Evolutionary conservation across 2,329 filamentous ascomycete species (phyloP), one percentile per base, ranked within the genome.

Genomic region (Fusarium napiforme): DNA sequence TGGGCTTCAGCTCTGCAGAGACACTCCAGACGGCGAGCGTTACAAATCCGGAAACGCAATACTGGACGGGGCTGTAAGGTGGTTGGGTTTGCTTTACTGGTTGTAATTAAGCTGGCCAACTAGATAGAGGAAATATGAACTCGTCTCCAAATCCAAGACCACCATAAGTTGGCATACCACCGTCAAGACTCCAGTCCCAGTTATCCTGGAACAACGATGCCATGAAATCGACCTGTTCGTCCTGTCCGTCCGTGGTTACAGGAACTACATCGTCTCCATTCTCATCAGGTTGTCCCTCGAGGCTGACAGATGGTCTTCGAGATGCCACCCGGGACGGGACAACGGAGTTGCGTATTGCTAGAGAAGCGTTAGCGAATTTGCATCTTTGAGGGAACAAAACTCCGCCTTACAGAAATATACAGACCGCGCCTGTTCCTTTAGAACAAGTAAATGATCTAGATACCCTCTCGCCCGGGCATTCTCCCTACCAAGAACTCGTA

Each of bases 101-200:
- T 12, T 12, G 30, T 32, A 32, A 12, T 18, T 16, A 37, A 37
- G 36, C 36, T 37, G 9, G 16, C 9, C 36, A 9, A 37, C 36
- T 9, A 9, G 36, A 9, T 16, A 43, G n/a, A 15, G 43, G 61
- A 26, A 67, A 67, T 3, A 43, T 34, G 14, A 42, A 50, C 21
- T 66, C 64, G 9, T 66, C 61, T 5, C 50, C 32, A 1, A 50
- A 59, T 7, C 61, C 64, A 7, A 66, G 30, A n/a, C 63, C 63
- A 2, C 63, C 34, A 7, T 65, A 66, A 0, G 42, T 66, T 1
- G 61, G 61, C 32, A 66, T 49, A 7, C 63, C 45, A 1, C 61
- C 50, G 2, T 67, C 64, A 5, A 67, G 32, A 2, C 32, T 66
- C 61, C 61, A 67, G 5, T 67, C 64, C 61, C 61, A 67, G 0